Evolutionary conservation across 2,329 filamentous ascomycete genomes (phyloP).

Genomic region (Capronia americana): DNA sequence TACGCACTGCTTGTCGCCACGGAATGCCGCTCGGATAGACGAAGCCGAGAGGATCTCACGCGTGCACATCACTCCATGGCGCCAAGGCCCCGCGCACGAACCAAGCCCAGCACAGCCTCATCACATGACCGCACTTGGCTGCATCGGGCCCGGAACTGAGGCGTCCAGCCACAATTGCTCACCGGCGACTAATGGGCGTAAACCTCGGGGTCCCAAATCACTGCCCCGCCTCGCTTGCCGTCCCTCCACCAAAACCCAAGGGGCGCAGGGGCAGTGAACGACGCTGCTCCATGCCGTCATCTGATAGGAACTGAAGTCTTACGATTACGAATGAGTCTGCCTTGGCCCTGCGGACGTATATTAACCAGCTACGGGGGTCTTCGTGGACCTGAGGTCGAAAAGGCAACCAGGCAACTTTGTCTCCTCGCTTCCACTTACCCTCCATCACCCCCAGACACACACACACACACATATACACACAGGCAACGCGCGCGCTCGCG

Average conservation of each 20-base stretch:
- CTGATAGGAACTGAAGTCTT: background rate
- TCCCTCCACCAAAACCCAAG: background rate
- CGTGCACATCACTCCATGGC: too few relatives aligned
- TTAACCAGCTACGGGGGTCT: background rate
- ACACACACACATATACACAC: too few relatives aligned
- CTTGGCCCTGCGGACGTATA: conserved; percentile 10
- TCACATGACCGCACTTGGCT: conserved; percentile 11
- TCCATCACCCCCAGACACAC: background rate
- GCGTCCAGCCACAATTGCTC: conserved; percentile 10
- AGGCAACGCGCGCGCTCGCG: background rate
- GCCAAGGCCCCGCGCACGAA: conserved; percentile 17
- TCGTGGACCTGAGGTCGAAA: background rate
- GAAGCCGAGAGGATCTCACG: background rate
- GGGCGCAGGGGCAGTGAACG: background rate
- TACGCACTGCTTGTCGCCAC: background rate
- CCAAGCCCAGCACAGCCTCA: background rate
- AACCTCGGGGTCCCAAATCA: background rate
- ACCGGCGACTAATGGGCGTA: background rate
- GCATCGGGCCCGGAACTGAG: background rate
- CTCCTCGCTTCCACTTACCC: conserved; percentile 3
- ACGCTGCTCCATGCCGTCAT: background rate
- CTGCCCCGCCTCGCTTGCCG: conserved; percentile 5
- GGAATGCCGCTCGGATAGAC: background rate
- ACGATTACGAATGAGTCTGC: conserved; percentile 12
- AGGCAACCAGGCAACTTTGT: conserved; percentile 12